phyloP scores from a whole-genome alignment of 2,329 filamentous ascomycete species.

The Mycosphaerelloides madeirae region DNA sequence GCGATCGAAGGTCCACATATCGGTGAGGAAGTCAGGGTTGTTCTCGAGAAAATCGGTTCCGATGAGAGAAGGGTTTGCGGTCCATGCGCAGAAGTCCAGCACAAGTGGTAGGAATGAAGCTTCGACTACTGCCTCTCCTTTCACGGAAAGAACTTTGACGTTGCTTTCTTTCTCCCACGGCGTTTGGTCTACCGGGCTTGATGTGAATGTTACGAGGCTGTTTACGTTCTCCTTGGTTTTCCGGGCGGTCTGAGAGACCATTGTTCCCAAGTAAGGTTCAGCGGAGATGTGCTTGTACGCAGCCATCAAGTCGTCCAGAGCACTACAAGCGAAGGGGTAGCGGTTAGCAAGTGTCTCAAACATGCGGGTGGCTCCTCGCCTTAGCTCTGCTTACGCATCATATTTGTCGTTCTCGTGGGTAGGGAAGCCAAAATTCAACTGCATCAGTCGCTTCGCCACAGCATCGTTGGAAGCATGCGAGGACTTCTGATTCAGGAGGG shows the following conservation, averaged over 20 bases:
- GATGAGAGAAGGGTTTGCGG: slow-evolving; percentile 48
- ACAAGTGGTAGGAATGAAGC: slow-evolving; percentile 50
- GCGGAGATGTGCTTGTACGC: slow-evolving; percentile 43
- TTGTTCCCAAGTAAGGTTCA: slow-evolving; percentile 43
- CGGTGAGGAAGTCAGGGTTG: slow-evolving; percentile 50
- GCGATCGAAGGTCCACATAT: slow-evolving; percentile 53
- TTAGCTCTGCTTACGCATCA: too few relatives aligned
- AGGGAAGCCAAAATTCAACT: slow-evolving; percentile 40
- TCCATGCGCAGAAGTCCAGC: slow-evolving; percentile 53
- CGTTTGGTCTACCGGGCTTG: slow-evolving; percentile 57
- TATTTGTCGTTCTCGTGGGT: slow-evolving; percentile 31
- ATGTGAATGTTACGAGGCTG: slow-evolving; percentile 56
- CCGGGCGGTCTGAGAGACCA: slow-evolving; percentile 36
- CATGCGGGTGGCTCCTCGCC: too few relatives aligned
- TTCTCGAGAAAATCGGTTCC: slow-evolving; percentile 49
- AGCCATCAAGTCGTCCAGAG: slow-evolving; percentile 31
- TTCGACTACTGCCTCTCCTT: slow-evolving; percentile 47
- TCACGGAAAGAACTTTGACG: slow-evolving; percentile 39
- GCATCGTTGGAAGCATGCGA: slow-evolving; percentile 29
- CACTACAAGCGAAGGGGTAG: too few relatives aligned
- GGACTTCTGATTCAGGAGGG: slow-evolving; percentile 36
- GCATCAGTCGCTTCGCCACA: slow-evolving; percentile 25
- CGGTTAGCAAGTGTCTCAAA: too few relatives aligned
- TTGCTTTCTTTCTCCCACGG: slow-evolving; percentile 56
- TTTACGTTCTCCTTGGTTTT: slow-evolving; percentile 45